Percentiles rank a stretch among this genome's conserved stretches.
phyloP scores from a whole-genome alignment of 2,329 filamentous ascomycete genomes.

The Diaporthe eres region DNA sequence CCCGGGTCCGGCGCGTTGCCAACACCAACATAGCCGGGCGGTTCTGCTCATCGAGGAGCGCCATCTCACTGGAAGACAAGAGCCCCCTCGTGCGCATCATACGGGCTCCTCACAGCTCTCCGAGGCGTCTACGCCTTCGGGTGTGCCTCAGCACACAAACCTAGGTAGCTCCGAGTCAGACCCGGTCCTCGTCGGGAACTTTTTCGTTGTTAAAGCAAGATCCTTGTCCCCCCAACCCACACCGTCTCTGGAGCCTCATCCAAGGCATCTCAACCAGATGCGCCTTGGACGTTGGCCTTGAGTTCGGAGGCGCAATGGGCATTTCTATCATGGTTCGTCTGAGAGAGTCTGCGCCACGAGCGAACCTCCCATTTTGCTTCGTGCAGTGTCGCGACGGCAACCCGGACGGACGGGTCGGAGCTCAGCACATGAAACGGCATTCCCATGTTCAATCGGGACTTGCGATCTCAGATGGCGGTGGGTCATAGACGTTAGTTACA shows the following conservation, averaged over 20 bases:
- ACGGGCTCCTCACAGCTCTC: slow-evolving; percentile 15
- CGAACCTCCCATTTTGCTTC: background rate
- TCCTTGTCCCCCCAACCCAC: slow-evolving; percentile 30
- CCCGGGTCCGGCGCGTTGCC: background rate
- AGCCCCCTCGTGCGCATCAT: background rate
- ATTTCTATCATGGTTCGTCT: background rate
- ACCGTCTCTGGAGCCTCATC: slow-evolving; percentile 33
- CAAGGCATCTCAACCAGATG: slow-evolving; percentile 21
- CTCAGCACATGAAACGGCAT: slow-evolving; percentile 23
- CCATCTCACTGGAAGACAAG: background rate
- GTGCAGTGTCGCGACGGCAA: slow-evolving; percentile 7
- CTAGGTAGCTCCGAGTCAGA: slow-evolving; percentile 32
- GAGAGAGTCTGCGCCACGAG: background rate
- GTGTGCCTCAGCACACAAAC: slow-evolving; percentile 15
- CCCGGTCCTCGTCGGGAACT: slow-evolving; percentile 27
- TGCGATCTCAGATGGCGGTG: slow-evolving; percentile 36
- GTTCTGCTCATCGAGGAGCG: background rate
- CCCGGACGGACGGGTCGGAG: slow-evolving; percentile 29
- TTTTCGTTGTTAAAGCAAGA: slow-evolving; percentile 28
- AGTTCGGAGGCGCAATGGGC: background rate
- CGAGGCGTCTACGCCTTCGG: slow-evolving; percentile 27
- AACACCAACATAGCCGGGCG: background rate
- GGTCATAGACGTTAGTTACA: slow-evolving; percentile 24
- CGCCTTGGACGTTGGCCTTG: background rate
- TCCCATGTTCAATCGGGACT: slow-evolving; percentile 26